Base-by-base conservation (phyloP, 768 basidiomycete genomes). In the Trametes punicea region DNA sequence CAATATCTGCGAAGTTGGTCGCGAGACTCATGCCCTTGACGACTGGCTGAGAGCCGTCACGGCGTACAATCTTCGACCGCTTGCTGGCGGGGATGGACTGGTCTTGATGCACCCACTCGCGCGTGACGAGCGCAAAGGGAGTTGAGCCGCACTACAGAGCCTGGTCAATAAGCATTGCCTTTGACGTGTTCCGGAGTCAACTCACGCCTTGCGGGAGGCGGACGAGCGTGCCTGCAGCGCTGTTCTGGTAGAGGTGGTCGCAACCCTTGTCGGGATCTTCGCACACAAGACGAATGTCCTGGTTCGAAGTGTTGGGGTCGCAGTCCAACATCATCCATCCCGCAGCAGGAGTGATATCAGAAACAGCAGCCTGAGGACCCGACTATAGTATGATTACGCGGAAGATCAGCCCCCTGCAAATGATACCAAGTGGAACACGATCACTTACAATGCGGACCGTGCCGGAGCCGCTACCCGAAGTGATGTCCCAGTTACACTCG, bases 271-370 rank as follows among this genome's bases (percentile, higher is more conserved):
- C 55, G 13, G 67, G 64, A 18, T 64, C 61, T 56, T 64, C 64
- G 67, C 81, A 82, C 2, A 80, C 78, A 18, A 80, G 71, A 8
- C 79, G 76, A 46, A 81, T 75, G 38, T 79, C 76, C 58, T 81
- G 80, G 25, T 71, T 62, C 10, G 73, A 55, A 0, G 67, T 58
- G 53, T 74, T 70, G 3, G 75, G 65, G 29, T 73, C 68, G 62
- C 81, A 83, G 33, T 70, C 73, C 20, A 81, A 60, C 38, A 82
- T 79, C 26, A 73, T 69, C 80, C 80, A 83, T 23, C 81, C 81
- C 18, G 76, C 80, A 5, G 78, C 77, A 7, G 61, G 11, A 2
- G 75, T 77, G 42, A 77, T 71, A 52, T 77, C 75, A 1, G 72
- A 67, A 34, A 75, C 69, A 2, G 68, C 62, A 30, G 34, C 55